Base-by-base conservation (phyloP, 1,284 basidiomycete genomes). In the Irpex sp. region DNA sequence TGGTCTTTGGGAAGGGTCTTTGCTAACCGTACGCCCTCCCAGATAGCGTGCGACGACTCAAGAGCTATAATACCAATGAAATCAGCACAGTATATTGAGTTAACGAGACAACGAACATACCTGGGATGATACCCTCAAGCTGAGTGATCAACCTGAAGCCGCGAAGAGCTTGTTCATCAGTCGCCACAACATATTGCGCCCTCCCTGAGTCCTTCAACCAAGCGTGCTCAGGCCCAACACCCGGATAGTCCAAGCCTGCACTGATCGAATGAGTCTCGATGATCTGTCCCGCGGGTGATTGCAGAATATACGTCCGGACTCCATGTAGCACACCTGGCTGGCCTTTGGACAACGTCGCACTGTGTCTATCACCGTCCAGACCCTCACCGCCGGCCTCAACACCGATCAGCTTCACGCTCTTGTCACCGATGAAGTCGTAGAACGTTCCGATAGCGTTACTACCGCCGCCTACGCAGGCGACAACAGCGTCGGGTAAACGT, bases 301-400 rank as follows among this genome's bases (percentile, higher is more conserved):
- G 97, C 15, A 99, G 83, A 66, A 99, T 85, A 77, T 98, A 98
- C 9, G 97, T 98, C 69, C 92, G 83, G 33, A 96, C 95, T 64
- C 97, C 97, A 77, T 99, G 97, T 51, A 99, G 83, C 53, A 99
- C 97, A 68, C 97, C 97, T 1, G 94, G 93, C 39, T 88, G 87
- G 55, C 97, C 97, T 76, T 89, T 90, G 26, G 90, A 83, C 46
- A 99, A 84, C 1, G 97, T 98, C 5, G 97, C 97, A 63, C 94
- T 97, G 77, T 99, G 97, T 19, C 82, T 81, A 58, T 88, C 84
- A 8, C 94, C 94, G 68, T 97, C 87, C 60, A 92, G 79, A 67
- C 94, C 97, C 79, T 98, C 93, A 66, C 97, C 92, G 67, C 95
- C 93, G 63, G 95, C 97, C 75, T 97, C 96, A n/a, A 98, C 95